Evolutionary conservation across 176 grass and related monocot genomes (phyloP).

Genomic region (Avena sativa): DNA sequence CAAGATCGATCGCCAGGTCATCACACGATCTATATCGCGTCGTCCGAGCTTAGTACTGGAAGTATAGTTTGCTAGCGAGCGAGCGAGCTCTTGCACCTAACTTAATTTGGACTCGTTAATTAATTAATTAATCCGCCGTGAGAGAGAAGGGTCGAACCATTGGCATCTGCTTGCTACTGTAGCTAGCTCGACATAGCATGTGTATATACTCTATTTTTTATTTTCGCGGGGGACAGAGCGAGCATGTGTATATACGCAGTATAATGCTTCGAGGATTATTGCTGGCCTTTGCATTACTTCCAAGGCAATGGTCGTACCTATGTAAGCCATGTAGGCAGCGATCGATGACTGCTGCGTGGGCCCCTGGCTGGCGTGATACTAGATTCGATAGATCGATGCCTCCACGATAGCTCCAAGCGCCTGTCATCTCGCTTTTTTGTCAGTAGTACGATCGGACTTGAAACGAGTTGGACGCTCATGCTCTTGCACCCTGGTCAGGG

Average conservation of each 20-base stretch:
- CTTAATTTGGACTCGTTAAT: neutral
- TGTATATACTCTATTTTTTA: too few relatives aligned
- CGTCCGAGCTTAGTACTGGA: neutral
- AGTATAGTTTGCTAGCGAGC: neutral
- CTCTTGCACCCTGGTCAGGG: too few relatives aligned
- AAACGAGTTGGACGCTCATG: neutral
- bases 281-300: slow-evolving; percentile 9
- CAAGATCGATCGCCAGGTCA: neutral
- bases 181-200: too few relatives aligned
- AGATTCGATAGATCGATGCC: neutral
- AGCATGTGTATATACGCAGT: neutral
- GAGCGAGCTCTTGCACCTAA: slow-evolving; percentile 13
- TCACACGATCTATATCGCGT: neutral
- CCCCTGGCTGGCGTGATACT: too few relatives aligned
- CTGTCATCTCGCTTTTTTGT: slow-evolving; percentile 17
- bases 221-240: neutral
- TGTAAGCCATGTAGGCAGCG: neutral
- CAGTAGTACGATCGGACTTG: neutral
- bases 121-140: slow-evolving; percentile 9
- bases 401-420: slow-evolving; percentile 14
- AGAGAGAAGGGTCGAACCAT: slow-evolving; percentile 9
- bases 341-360: slow-evolving; percentile 2
- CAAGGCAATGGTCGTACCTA: slow-evolving; percentile 16
- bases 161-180: neutral
- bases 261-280: neutral